A percentile compares a stretch with the other conserved stretches of the same genome.
Conservation (phyloP, 176 grass and related monocot genomes). For the Puya raimondii region DNA sequence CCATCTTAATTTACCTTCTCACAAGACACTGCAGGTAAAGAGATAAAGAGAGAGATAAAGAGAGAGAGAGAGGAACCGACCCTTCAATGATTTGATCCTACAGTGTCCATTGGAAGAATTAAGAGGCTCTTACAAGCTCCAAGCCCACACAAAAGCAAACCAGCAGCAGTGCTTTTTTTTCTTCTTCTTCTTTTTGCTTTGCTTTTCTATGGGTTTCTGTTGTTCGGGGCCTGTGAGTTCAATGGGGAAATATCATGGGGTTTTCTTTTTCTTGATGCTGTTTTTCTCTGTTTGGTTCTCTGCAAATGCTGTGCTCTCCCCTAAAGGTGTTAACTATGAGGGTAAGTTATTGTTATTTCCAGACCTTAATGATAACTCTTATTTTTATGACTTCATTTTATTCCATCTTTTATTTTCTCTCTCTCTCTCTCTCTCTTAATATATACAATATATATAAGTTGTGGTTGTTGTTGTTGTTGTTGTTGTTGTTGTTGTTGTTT, state of each 20-base stretch:
- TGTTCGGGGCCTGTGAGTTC: neutral
- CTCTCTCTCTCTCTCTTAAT: too few species aligned
- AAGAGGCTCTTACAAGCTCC: neutral
- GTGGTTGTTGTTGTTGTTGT: neutral
- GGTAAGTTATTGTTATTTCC: neutral
- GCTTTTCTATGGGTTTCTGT: neutral
- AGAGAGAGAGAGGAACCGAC: neutral
- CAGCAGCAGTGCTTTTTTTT: too few species aligned
- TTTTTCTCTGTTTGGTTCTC: constrained; percentile 19
- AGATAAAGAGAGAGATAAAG: neutral
- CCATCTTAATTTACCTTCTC: neutral
- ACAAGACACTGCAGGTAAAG: neutral
- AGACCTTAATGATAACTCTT: neutral
- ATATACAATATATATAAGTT: too few species aligned
- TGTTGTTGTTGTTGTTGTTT: neutral
- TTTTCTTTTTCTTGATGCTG: neutral
- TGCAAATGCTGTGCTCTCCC: constrained; percentile 25
- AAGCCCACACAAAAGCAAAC: neutral
- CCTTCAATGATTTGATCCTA: neutral
- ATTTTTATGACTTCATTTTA: neutral
- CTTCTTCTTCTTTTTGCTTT: neutral
- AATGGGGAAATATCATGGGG: neutral
- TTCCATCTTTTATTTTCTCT: neutral
- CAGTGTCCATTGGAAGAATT: neutral
- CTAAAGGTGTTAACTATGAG: constrained; percentile 40